Percentiles rank a stretch among this genome's conserved stretches.
Conservation (phyloP, 1,284 basidiomycete genomes). For the Ceratobasidium sp. region DNA sequence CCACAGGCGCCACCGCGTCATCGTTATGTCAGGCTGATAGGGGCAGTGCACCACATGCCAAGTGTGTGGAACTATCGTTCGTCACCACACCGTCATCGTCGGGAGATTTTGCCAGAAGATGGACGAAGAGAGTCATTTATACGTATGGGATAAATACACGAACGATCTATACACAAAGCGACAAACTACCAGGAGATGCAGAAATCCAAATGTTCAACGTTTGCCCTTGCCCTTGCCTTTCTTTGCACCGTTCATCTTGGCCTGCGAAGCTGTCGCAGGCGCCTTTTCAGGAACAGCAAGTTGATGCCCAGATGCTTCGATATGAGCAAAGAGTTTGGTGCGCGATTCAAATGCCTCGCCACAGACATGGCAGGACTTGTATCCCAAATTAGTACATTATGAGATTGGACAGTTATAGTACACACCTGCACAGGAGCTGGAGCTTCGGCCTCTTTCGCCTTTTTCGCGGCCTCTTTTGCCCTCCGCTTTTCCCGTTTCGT, state of each 20-base stretch:
- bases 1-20: background rate
- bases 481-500: conserved; percentile 80
- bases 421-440: background rate
- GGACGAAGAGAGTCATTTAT: too few relatives aligned
- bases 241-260: conserved; percentile 23
- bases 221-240: conserved; percentile 41
- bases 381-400: background rate
- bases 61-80: background rate
- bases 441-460: conserved; percentile 53
- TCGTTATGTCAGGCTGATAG: conserved; percentile 2
- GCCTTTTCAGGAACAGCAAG: conserved; percentile 51
- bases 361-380: conserved; percentile 76
- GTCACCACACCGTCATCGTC: conserved; percentile 10
- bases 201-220: background rate
- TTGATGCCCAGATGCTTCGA: conserved; percentile 77
- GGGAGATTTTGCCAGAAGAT: too few relatives aligned
- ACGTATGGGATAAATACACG: too few relatives aligned
- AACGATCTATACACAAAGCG: too few relatives aligned
- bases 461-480: conserved; percentile 79
- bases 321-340: conserved; percentile 81
- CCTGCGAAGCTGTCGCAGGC: conserved; percentile 7
- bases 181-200: too few relatives aligned
- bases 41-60: background rate
- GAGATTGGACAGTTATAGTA: background rate
- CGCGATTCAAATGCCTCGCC: conserved; percentile 67